A percentile compares a stretch with the other conserved stretches of the same genome.
phyloP scores from a whole-genome alignment of 1,284 basidiomycete species.

The Cerioporus squamosus region DNA sequence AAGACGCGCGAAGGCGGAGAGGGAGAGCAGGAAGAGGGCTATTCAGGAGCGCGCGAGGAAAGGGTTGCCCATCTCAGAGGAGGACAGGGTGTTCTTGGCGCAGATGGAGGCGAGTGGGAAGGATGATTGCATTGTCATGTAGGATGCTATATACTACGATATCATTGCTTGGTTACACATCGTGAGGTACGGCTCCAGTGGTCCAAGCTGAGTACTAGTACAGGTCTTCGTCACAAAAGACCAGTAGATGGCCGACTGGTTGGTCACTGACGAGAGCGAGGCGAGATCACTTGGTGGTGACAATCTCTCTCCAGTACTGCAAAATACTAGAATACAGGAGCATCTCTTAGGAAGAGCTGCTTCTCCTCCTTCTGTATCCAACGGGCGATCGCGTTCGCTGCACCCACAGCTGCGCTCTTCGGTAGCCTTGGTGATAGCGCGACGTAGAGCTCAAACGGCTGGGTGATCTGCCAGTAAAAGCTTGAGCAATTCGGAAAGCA shows the following conservation, averaged over 20 bases:
- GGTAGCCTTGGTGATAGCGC: constrained; percentile 82
- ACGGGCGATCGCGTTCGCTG: constrained; percentile 85
- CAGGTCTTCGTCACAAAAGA: no score
- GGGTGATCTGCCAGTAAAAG: constrained; percentile 70
- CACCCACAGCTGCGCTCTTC: constrained; percentile 83
- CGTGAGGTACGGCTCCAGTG: no score
- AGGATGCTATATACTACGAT: background rate
- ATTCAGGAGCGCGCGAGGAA: constrained; percentile 73
- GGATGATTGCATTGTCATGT: constrained; percentile 66
- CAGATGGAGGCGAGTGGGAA: constrained; percentile 40
- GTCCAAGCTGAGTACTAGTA: no score
- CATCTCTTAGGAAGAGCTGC: constrained; percentile 83
- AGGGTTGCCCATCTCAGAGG: constrained; percentile 53
- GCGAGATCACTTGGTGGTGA: no score
- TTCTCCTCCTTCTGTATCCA: constrained; percentile 92
- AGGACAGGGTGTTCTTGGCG: constrained; percentile 65
- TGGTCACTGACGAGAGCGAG: no score
- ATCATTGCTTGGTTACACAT: background rate
- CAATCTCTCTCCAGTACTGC: no score
- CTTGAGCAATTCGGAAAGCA: background rate
- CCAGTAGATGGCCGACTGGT: no score
- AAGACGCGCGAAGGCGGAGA: constrained; percentile 74
- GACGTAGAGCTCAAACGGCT: constrained; percentile 91
- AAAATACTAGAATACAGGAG: constrained; percentile 74
- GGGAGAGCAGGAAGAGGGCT: constrained; percentile 65